A percentile compares a stretch with the other conserved stretches of the same genome.
phyloP scores from a whole-genome alignment of 352 stramenopile genomes.

The Pilasporangium apinafurcum region DNA sequence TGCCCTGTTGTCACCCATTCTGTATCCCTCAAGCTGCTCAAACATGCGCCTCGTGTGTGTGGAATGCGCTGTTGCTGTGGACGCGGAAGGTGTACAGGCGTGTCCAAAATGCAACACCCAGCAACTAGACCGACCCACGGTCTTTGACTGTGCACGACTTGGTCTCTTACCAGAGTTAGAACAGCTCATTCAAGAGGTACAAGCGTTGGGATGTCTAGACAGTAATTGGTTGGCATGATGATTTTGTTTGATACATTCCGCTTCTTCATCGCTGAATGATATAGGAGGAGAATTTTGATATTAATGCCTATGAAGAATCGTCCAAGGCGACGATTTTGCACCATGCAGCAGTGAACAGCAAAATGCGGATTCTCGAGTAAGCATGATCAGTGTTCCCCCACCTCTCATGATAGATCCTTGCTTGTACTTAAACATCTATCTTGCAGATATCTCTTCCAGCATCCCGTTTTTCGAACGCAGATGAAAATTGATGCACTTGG shows the following conservation, averaged over 20 bases:
- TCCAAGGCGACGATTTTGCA: conserved; percentile 70
- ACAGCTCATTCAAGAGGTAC: conserved; percentile 39
- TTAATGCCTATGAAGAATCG: conserved; percentile 40
- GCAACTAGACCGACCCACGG: conserved; percentile 21
- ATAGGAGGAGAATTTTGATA: conserved; percentile 44
- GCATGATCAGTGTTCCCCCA: conserved; percentile 1
- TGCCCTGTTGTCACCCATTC: too few species aligned
- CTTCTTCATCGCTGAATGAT: not conserved
- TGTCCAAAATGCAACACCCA: conserved; percentile 41
- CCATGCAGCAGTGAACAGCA: conserved; percentile 70
- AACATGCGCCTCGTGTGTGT: conserved; percentile 18
- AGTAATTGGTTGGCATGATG: not conserved
- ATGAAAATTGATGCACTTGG: conserved; percentile 46
- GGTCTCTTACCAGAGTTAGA: conserved; percentile 56
- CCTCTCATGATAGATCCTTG: too few species aligned
- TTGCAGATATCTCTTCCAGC: conserved; percentile 43
- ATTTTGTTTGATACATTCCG: not conserved
- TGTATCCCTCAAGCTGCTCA: too few species aligned
- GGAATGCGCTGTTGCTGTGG: conserved; percentile 7
- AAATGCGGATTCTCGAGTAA: conserved; percentile 72
- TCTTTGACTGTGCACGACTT: conserved; percentile 61
- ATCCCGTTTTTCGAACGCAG: conserved; percentile 18
- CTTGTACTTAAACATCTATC: too few species aligned
- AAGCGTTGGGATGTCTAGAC: not conserved
- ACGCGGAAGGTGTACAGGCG: not conserved